Evolutionary conservation across 169 alveolate genomes (phyloP).

Genomic region (Pseudocohnilembus persalinus): DNA sequence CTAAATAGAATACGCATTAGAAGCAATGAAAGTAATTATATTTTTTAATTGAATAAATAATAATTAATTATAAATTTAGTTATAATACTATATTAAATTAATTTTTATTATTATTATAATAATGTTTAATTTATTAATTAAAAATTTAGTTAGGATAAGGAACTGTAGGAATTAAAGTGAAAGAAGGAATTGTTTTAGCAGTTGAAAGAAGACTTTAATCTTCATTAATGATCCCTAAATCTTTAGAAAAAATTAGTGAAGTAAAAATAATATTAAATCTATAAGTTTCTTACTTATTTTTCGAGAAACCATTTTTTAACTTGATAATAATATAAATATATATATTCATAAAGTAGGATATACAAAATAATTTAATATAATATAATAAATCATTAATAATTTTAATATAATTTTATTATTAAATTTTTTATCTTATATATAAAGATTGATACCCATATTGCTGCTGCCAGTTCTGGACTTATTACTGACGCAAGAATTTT

Average conservation of each 20-base stretch:
- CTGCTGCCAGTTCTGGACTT: conserved; percentile 98
- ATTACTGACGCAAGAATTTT: conserved; percentile 98
- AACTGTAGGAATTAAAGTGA: conserved; percentile 97
- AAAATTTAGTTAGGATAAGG: conserved; percentile 93
- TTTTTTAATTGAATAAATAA: neutral
- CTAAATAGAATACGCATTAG: conserved; percentile 96
- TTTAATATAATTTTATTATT: neutral
- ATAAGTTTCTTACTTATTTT: no score
- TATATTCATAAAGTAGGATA: neutral
- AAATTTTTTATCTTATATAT: neutral
- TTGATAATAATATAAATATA: neutral
- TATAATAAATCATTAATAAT: no score
- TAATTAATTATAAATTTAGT: neutral
- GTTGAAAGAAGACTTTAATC: conserved; percentile 94
- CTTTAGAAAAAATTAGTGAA: conserved; percentile 94
- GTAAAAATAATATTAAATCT: conserved; percentile 11
- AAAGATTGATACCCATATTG: conserved; percentile 93
- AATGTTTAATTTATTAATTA: neutral
- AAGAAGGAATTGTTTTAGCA: conserved; percentile 97
- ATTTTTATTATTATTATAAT: neutral
- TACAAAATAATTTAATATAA: neutral
- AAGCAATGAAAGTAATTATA: conserved; percentile 90
- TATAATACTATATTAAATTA: neutral
- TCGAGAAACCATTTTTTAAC: neutral
- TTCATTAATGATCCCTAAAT: conserved; percentile 89